Conservation (phyloP, 495 filamentous ascomycete species). For the Lasiosphaeria miniovina region DNA sequence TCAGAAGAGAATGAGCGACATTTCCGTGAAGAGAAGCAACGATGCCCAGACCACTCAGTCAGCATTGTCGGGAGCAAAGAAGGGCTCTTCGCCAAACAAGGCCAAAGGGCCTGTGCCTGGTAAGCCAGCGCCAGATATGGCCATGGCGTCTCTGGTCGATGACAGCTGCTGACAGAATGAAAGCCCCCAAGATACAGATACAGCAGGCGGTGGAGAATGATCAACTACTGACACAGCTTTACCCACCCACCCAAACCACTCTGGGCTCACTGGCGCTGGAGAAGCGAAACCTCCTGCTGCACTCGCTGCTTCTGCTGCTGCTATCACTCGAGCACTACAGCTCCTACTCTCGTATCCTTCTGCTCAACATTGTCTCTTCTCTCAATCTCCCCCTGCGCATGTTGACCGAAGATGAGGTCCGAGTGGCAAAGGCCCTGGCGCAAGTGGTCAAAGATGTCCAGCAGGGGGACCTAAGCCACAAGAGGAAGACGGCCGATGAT, state of each 20-base stretch:
- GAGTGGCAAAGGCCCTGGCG: constrained; percentile 70
- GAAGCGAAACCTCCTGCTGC: constrained; percentile 47
- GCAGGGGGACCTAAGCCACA: constrained; percentile 62
- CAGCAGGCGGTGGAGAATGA: constrained; percentile 33
- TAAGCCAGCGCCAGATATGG: constrained; percentile 9
- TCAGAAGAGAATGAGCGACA: constrained; percentile 39
- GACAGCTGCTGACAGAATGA: constrained; percentile 10
- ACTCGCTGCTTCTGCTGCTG: constrained; percentile 67
- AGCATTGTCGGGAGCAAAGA: constrained; percentile 6
- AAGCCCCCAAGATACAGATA: constrained; percentile 26
- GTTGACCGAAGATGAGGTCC: constrained; percentile 68
- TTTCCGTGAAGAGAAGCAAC: constrained; percentile 30
- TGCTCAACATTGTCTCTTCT: constrained; percentile 67
- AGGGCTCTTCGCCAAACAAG: constrained; percentile 13
- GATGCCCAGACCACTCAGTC: constrained; percentile 19
- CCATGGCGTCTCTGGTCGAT: neutral
- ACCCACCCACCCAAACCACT: constrained; percentile 43
- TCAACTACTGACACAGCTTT: constrained; percentile 36
- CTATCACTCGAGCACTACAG: constrained; percentile 80
- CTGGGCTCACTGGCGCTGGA: constrained; percentile 41
- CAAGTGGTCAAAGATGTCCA: constrained; percentile 69
- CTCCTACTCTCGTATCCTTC: constrained; percentile 69
- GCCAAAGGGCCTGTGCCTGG: constrained; percentile 6
- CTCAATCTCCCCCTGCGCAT: constrained; percentile 61
- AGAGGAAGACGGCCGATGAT: constrained; percentile 67